These are phyloP conservation scores for Colletotrichum tropicicola DNA, from an alignment of 2,329 filamentous ascomycete genomes.

Conservation along the genomic window DNA sequence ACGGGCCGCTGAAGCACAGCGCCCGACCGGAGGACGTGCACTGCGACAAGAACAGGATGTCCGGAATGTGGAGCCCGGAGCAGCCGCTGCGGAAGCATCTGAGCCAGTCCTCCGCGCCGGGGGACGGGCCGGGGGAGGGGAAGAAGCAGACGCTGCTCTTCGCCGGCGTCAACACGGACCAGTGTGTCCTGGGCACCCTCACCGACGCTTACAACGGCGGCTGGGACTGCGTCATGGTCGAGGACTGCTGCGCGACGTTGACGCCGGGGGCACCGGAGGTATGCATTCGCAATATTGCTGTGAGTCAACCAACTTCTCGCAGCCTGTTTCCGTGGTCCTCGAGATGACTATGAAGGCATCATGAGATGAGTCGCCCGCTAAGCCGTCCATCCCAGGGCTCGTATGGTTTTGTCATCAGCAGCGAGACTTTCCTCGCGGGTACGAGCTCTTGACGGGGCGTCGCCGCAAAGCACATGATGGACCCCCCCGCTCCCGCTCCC, in stretches of 20 bases:
- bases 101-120: no score
- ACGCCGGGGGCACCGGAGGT: constrained; percentile 23
- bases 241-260: constrained; percentile 25
- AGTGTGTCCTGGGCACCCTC: constrained; percentile 66
- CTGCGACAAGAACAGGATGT: constrained; percentile 67
- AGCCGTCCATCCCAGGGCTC: constrained; percentile 2
- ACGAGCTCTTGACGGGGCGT: neutral
- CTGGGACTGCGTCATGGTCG: constrained; percentile 27
- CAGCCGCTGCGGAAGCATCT: constrained; percentile 54
- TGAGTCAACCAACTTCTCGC: constrained; percentile 5
- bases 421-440: constrained; percentile 13
- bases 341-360: neutral
- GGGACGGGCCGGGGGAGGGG: constrained; percentile 7
- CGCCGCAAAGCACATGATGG: neutral
- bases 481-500: no score
- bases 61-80: constrained; percentile 59
- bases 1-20: constrained; percentile 50
- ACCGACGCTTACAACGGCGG: constrained; percentile 64
- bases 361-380: neutral
- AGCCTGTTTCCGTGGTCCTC: neutral
- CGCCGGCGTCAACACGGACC: constrained; percentile 68
- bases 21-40: constrained; percentile 50
- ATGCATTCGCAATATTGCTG: constrained; percentile 20
- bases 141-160: constrained; percentile 61
- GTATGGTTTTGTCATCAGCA: constrained; percentile 24